Percentiles rank a stretch among this genome's conserved stretches.
phyloP scores from a whole-genome alignment of 2,329 filamentous ascomycete genomes.

The Geosmithia putterillii region DNA sequence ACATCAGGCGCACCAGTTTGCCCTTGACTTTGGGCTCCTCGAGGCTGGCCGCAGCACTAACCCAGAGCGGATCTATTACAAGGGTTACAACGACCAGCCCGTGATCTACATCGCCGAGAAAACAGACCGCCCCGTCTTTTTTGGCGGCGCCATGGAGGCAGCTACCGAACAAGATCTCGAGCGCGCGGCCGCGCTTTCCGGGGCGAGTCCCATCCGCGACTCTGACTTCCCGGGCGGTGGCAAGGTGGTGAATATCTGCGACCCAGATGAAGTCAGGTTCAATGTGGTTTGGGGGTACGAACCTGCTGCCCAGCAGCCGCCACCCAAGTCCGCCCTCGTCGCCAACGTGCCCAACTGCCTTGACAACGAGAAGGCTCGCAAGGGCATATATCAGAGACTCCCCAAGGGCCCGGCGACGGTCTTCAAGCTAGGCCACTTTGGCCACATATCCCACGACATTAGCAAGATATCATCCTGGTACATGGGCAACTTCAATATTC shows the following conservation, averaged over 20 bases:
- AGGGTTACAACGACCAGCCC: neutral
- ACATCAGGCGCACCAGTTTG: no score
- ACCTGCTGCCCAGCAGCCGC: no score
- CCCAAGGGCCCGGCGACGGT: constrained; percentile 17
- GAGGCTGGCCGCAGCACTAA: no score
- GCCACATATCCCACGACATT: constrained; percentile 18
- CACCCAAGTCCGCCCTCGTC: no score
- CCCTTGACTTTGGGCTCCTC: no score
- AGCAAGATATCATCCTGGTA: constrained; percentile 21
- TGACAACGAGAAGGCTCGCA: no score
- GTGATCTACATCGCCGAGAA: constrained; percentile 1
- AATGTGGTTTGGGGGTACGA: constrained; percentile 1
- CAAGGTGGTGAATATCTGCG: constrained; percentile 1
- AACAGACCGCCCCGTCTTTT: neutral
- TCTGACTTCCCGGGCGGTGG: constrained; percentile 1
- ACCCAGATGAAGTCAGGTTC: neutral
- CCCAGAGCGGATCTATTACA: constrained; percentile 1
- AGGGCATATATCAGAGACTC: constrained; percentile 18
- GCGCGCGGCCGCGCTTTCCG: neutral
- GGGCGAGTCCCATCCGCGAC: neutral
- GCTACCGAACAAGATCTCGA: constrained; percentile 1
- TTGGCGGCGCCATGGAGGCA: constrained; percentile 1
- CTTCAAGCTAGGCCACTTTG: constrained; percentile 27
- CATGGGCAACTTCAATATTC: constrained; percentile 26
- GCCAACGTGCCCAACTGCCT: no score